A percentile compares a stretch with the other conserved stretches of the same genome.
phyloP scores from a whole-genome alignment of 2,329 filamentous ascomycete species.

The Fusarium annulatum region DNA sequence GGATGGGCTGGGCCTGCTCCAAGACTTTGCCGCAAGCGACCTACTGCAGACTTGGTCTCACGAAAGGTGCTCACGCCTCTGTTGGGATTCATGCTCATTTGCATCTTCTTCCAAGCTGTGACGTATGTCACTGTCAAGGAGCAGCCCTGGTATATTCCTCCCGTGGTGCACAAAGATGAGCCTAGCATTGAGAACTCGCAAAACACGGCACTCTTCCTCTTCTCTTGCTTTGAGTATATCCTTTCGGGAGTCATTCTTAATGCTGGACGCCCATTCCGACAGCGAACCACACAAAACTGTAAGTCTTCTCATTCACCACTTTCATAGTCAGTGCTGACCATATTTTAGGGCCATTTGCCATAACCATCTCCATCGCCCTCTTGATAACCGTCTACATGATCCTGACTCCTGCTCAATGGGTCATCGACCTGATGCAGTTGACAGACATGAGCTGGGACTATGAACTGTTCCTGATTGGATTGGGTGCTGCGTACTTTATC shows the following conservation, averaged over 20 bases:
- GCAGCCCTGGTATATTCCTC: constrained; percentile 89
- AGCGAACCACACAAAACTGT: constrained; percentile 83
- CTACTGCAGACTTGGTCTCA: constrained; percentile 91
- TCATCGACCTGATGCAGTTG: constrained; percentile 84
- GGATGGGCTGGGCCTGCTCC: constrained; percentile 92
- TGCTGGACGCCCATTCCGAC: constrained; percentile 90
- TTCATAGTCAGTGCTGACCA: background rate
- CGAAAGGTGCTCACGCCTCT: constrained; percentile 91
- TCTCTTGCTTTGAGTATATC: constrained; percentile 96
- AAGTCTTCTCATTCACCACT: constrained; percentile 45
- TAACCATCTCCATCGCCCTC: constrained; percentile 77
- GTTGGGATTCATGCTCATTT: constrained; percentile 87
- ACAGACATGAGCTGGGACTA: constrained; percentile 80
- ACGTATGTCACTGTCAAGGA: constrained; percentile 79
- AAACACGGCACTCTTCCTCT: constrained; percentile 89
- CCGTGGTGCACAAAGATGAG: constrained; percentile 79
- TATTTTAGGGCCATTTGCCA: constrained; percentile 79
- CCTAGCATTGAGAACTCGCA: constrained; percentile 92
- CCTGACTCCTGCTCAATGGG: constrained; percentile 74
- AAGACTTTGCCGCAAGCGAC: constrained; percentile 81
- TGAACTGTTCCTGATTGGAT: constrained; percentile 74
- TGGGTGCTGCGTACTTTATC: constrained; percentile 77
- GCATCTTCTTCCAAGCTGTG: constrained; percentile 79
- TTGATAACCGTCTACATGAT: constrained; percentile 83
- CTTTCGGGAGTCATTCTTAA: constrained; percentile 89